Conservation (phyloP, 768 basidiomycete genomes). For the Gymnopilus dilepis region DNA sequence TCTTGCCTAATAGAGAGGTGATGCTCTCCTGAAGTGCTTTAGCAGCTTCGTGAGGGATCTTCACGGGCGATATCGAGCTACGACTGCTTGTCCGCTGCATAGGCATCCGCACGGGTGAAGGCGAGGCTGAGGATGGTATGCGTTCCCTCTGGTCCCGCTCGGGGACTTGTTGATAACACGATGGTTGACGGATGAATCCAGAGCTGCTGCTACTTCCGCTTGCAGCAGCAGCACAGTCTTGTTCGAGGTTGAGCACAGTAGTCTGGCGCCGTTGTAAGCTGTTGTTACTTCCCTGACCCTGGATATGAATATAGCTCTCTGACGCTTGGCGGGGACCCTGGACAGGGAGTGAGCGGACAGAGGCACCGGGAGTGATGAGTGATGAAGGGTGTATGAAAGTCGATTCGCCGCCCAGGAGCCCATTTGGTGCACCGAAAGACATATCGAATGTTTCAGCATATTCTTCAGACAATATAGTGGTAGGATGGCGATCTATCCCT, state of each 20-base stretch:
- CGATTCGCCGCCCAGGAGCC: slow-evolving; percentile 31
- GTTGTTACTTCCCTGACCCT: neutral
- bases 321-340: slow-evolving; percentile 9
- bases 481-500: slow-evolving; percentile 25
- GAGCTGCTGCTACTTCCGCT: neutral
- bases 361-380: slow-evolving; percentile 9
- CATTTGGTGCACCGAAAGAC: slow-evolving; percentile 41
- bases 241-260: slow-evolving; percentile 7
- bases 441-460: slow-evolving; percentile 19
- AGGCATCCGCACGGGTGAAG: slow-evolving; percentile 55
- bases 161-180: neutral
- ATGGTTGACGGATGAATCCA: neutral
- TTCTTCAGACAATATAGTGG: slow-evolving; percentile 14
- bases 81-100: slow-evolving; percentile 23
- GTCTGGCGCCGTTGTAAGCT: neutral
- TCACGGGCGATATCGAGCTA: slow-evolving; percentile 44
- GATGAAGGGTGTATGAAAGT: slow-evolving; percentile 16
- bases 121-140: slow-evolving; percentile 66
- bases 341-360: neutral
- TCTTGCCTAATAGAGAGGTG: slow-evolving; percentile 71
- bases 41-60: slow-evolving; percentile 53
- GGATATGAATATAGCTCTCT: neutral
- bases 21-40: slow-evolving; percentile 72
- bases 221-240: neutral
- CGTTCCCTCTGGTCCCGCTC: slow-evolving; percentile 27